Evolutionary conservation across 2,329 filamentous ascomycete species (phyloP).

Genomic region (Colletotrichum trifolii): DNA sequence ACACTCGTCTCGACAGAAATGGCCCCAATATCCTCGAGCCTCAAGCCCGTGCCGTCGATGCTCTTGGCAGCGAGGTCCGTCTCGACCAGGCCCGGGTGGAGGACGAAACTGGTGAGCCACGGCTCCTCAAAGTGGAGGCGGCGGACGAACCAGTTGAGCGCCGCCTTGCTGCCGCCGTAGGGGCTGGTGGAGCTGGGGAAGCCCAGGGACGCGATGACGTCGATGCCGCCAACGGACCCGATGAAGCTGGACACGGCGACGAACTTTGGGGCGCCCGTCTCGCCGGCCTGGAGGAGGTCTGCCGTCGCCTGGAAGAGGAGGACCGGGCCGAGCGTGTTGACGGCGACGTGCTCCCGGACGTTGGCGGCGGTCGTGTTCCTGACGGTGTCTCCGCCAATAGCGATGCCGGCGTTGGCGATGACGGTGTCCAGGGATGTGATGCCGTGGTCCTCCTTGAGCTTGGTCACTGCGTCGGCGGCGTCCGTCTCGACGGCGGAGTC

Average conservation of each 20-base stretch:
- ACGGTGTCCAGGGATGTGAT: conserved; percentile 60
- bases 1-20: too few relatives aligned
- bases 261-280: conserved; percentile 28
- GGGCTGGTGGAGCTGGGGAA: conserved; percentile 1
- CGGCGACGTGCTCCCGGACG: conserved; percentile 48
- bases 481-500: conserved; percentile 50
- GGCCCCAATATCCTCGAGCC: too few relatives aligned
- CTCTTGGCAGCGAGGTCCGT: too few relatives aligned
- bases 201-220: neutral
- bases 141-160: neutral
- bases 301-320: too few relatives aligned
- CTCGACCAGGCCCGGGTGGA: neutral
- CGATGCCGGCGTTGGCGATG: conserved; percentile 63
- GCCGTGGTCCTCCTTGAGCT: conserved; percentile 43
- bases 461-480: conserved; percentile 45
- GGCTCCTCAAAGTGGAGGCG: neutral
- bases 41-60: too few relatives aligned
- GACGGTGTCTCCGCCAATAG: conserved; percentile 44
- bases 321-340: conserved; percentile 44
- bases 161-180: conserved; percentile 4
- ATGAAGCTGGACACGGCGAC: conserved; percentile 39
- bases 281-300: too few relatives aligned
- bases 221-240: neutral
- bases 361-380: conserved; percentile 48
- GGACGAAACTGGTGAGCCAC: neutral